phyloP scores from a whole-genome alignment of 345 rosid species.

The Aegle marmelos region DNA sequence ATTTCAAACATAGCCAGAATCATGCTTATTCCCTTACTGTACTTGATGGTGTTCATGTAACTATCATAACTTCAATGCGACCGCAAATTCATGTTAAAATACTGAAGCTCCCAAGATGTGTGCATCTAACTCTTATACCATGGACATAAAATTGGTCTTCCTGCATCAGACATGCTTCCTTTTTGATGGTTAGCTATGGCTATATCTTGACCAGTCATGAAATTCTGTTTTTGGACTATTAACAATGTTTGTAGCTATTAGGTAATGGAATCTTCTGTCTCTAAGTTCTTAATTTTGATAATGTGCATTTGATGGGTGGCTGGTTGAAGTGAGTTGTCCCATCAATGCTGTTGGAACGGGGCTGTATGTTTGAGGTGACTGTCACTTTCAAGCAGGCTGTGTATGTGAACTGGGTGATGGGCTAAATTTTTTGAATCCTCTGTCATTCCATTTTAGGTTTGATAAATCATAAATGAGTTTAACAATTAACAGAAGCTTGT shows the following conservation, averaged over 20 bases:
- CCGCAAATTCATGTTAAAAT: not conserved
- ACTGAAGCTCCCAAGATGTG: not conserved
- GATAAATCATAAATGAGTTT: not conserved
- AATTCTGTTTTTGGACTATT: not conserved
- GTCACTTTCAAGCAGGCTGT: not conserved
- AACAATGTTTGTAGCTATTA: not conserved
- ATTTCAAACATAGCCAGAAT: not conserved
- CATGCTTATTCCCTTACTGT: not conserved
- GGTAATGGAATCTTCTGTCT: not conserved
- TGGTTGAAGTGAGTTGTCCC: constrained; percentile 2
- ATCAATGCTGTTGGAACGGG: not conserved
- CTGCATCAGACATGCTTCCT: not conserved
- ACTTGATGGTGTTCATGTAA: no score
- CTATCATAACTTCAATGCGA: no score
- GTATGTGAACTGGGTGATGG: not conserved
- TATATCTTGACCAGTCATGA: not conserved
- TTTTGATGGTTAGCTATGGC: not conserved
- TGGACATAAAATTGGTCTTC: not conserved
- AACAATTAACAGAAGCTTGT: not conserved
- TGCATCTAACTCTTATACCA: no score
- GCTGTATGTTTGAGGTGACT: not conserved
- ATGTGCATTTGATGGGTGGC: not conserved
- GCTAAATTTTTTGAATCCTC: not conserved
- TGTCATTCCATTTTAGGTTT: not conserved
- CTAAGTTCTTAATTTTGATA: not conserved